Evolutionary conservation across 1,284 basidiomycete species (phyloP).

Genomic region (Calocybe gambosa): DNA sequence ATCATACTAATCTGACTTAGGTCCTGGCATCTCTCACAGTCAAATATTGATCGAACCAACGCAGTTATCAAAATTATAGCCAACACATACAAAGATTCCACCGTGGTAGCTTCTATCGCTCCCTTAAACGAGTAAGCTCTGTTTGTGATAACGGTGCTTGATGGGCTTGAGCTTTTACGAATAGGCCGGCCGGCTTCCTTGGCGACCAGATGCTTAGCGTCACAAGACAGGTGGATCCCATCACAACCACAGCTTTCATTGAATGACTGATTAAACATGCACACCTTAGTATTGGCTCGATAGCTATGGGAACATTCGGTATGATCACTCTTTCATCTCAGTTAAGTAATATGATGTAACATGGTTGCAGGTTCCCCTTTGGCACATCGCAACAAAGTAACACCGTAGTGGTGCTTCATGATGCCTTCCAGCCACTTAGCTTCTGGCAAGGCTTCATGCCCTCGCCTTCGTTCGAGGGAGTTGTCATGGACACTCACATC

Average conservation of each 20-base stretch:
- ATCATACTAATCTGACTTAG: slow-evolving; percentile 18
- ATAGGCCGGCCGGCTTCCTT: slow-evolving; percentile 74
- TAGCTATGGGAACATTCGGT: slow-evolving; percentile 74
- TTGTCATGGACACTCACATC: slow-evolving; percentile 79
- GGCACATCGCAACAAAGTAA: slow-evolving; percentile 53
- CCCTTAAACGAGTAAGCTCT: slow-evolving; percentile 70
- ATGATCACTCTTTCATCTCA: slow-evolving; percentile 6
- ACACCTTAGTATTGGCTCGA: slow-evolving; percentile 63
- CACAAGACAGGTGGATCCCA: slow-evolving; percentile 41
- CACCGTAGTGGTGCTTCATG: slow-evolving; percentile 70
- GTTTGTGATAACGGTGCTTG: slow-evolving; percentile 2
- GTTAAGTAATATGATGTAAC: background rate
- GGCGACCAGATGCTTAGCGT: slow-evolving; percentile 48
- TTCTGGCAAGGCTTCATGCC: slow-evolving; percentile 73
- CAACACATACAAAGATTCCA: slow-evolving; percentile 49
- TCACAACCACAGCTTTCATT: background rate
- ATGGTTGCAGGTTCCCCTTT: slow-evolving; percentile 38
- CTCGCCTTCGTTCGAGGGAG: slow-evolving; percentile 51
- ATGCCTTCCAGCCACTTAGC: slow-evolving; percentile 74
- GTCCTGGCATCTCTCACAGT: slow-evolving; percentile 63
- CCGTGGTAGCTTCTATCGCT: slow-evolving; percentile 68
- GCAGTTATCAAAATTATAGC: slow-evolving; percentile 62
- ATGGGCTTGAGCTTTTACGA: slow-evolving; percentile 5
- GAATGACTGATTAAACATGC: background rate
- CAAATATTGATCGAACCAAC: slow-evolving; percentile 68